phyloP scores from a whole-genome alignment of 2,329 filamentous ascomycete genomes.

The Beauveria pseudobassiana region DNA sequence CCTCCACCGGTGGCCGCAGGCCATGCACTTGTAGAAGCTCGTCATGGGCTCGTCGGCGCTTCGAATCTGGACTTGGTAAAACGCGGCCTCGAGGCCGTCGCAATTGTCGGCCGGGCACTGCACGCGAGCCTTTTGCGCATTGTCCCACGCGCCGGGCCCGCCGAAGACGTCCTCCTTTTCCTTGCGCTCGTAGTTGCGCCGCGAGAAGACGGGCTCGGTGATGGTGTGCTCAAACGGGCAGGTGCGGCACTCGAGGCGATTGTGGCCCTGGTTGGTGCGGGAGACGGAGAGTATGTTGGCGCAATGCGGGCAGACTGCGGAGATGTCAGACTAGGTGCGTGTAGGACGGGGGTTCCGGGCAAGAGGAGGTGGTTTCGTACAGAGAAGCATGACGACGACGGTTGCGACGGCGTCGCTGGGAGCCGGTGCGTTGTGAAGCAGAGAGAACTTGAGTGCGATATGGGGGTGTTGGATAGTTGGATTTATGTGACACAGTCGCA shows the following conservation, averaged over 20 bases:
- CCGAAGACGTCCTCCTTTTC: constrained; percentile 87
- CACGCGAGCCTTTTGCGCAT: constrained; percentile 74
- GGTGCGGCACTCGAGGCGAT: constrained; percentile 90
- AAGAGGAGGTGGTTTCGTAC: constrained; percentile 32
- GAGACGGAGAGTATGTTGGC: constrained; percentile 77
- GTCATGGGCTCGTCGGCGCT: constrained; percentile 99
- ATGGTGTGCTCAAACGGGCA: constrained; percentile 90
- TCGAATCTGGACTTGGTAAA: constrained; percentile 94
- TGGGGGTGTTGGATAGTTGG: too few relatives aligned
- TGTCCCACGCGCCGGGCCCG: constrained; percentile 80
- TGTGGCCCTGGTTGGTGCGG: constrained; percentile 48
- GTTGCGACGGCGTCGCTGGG: constrained; percentile 2
- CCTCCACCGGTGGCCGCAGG: constrained; percentile 58
- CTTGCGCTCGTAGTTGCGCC: constrained; percentile 79
- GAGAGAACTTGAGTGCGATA: neutral
- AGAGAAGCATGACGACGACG: constrained; percentile 53
- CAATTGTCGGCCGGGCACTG: constrained; percentile 80
- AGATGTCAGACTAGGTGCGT: neutral
- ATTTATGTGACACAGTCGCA: too few relatives aligned
- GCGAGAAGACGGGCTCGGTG: constrained; percentile 68
- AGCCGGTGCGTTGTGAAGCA: neutral
- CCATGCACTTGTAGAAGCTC: constrained; percentile 82
- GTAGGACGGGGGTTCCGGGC: neutral
- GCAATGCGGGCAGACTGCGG: constrained; percentile 71
- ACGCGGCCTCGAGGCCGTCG: constrained; percentile 78